phyloP scores from a whole-genome alignment of 1,139 yeast genomes.

The Kodamaea ohmeri region DNA sequence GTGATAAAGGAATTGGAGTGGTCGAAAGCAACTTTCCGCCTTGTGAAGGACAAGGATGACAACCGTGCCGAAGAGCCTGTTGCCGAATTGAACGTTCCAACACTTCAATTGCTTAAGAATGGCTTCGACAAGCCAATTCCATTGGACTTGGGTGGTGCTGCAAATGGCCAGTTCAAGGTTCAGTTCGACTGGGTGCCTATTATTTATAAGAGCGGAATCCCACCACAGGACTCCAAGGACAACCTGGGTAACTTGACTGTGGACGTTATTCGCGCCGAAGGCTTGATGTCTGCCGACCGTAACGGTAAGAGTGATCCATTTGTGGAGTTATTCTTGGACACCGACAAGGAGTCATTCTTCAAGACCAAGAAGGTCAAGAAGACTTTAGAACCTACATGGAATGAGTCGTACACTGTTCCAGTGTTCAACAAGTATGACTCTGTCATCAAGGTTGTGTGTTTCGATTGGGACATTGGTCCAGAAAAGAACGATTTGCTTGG shows the following conservation, averaged over 20 bases:
- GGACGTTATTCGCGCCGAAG: constrained; percentile 62
- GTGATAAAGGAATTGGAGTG: constrained; percentile 72
- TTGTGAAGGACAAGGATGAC: constrained; percentile 51
- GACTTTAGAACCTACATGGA: constrained; percentile 86
- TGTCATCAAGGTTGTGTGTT: constrained; percentile 53
- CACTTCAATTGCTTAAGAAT: constrained; percentile 62
- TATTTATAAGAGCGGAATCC: constrained; percentile 55
- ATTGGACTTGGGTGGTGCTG: constrained; percentile 48
- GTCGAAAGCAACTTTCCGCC: constrained; percentile 63
- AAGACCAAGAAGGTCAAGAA: constrained; percentile 81
- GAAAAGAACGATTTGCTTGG: constrained; percentile 83
- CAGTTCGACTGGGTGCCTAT: constrained; percentile 79
- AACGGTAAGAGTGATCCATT: constrained; percentile 95
- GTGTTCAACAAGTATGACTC: constrained; percentile 63
- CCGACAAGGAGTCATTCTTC: constrained; percentile 53
- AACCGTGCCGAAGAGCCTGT: constrained; percentile 57
- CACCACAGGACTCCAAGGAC: constrained; percentile 70
- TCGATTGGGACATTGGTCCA: constrained; percentile 92
- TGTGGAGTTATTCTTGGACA: constrained; percentile 62
- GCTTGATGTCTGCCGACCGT: constrained; percentile 77
- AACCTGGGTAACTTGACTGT: constrained; percentile 75
- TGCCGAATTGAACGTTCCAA: constrained; percentile 66
- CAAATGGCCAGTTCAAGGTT: constrained; percentile 51
- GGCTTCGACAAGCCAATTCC: constrained; percentile 59
- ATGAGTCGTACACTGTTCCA: constrained; percentile 55